phyloP scores from a whole-genome alignment of 495 filamentous ascomycete species.

The Terfezia boudieri region DNA sequence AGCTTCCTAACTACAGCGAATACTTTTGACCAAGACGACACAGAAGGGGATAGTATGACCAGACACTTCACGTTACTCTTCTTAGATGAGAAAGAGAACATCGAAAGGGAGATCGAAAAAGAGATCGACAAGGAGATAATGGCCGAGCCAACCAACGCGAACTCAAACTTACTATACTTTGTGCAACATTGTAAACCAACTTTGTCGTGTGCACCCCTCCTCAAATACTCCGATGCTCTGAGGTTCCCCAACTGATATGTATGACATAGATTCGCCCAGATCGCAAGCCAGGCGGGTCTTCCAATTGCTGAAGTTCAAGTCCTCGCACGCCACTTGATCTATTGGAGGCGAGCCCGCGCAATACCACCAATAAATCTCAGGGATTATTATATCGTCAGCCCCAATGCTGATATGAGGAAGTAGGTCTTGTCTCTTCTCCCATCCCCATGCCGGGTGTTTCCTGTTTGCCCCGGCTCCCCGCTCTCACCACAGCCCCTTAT shows the following conservation, averaged over 20 bases:
- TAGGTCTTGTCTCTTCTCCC: conserved; percentile 10
- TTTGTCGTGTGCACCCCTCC: conserved; percentile 34
- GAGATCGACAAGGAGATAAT: conserved; percentile 28
- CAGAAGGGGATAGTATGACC: conserved; percentile 33
- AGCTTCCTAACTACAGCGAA: conserved; percentile 48
- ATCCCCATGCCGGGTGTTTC: neutral
- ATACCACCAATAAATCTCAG: conserved; percentile 77
- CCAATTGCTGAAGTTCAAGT: conserved; percentile 57
- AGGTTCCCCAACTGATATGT: neutral
- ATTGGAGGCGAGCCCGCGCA: conserved; percentile 78
- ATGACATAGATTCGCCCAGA: conserved; percentile 39
- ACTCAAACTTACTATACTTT: conserved; percentile 55
- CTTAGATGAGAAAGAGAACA: conserved; percentile 59
- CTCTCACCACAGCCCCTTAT: no score
- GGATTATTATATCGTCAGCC: conserved; percentile 83
- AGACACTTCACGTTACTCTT: conserved; percentile 74
- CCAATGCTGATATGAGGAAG: conserved; percentile 58
- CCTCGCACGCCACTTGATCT: conserved; percentile 76
- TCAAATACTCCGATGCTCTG: conserved; percentile 1
- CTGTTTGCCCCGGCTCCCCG: no score
- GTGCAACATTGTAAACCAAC: conserved; percentile 64
- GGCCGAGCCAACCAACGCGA: conserved; percentile 45
- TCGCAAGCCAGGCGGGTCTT: conserved; percentile 48
- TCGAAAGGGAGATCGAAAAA: conserved; percentile 37
- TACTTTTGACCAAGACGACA: conserved; percentile 38